Conservation (phyloP, 257 asterid genomes). For the Marsdenia floribunda region DNA sequence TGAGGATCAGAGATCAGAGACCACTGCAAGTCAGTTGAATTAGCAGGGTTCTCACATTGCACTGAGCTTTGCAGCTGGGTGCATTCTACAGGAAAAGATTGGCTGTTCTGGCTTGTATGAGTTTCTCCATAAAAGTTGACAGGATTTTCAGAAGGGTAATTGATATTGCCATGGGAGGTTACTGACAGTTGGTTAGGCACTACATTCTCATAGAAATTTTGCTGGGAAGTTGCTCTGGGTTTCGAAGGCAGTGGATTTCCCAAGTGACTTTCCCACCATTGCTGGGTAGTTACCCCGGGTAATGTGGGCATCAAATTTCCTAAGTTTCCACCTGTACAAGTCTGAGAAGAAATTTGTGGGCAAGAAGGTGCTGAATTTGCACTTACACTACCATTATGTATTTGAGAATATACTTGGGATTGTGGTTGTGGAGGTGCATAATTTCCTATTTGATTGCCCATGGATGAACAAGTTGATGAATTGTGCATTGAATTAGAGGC, state of each 20-base stretch:
- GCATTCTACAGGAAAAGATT: slow-evolving; percentile 23
- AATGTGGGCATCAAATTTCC: slow-evolving; percentile 19
- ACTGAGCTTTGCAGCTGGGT: slow-evolving; percentile 14
- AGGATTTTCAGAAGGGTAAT: background rate
- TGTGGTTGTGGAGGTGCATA: slow-evolving; percentile 12
- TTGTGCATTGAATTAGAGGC: background rate
- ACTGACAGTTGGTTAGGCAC: slow-evolving; percentile 22
- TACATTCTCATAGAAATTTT: slow-evolving; percentile 22
- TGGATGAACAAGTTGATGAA: slow-evolving; percentile 18
- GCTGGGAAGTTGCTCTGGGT: slow-evolving; percentile 26
- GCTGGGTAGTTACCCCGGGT: slow-evolving; percentile 18
- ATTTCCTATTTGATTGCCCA: slow-evolving; percentile 9
- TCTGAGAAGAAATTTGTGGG: slow-evolving; percentile 32
- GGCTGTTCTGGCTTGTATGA: slow-evolving; percentile 21
- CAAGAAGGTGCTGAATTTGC: slow-evolving; percentile 21
- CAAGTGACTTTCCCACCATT: slow-evolving; percentile 13
- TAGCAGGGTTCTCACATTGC: slow-evolving; percentile 12
- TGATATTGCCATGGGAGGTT: slow-evolving; percentile 19
- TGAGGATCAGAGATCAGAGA: slow-evolving; percentile 23
- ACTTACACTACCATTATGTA: slow-evolving; percentile 2
- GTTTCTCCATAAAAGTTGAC: slow-evolving; percentile 26
- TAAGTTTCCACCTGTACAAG: slow-evolving; percentile 20
- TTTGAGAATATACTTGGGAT: slow-evolving; percentile 20
- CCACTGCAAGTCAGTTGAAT: slow-evolving; percentile 25
- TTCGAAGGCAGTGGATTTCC: slow-evolving; percentile 23